Conservation (phyloP, 345 rosid genomes). For the Hibiscus syriacus region DNA sequence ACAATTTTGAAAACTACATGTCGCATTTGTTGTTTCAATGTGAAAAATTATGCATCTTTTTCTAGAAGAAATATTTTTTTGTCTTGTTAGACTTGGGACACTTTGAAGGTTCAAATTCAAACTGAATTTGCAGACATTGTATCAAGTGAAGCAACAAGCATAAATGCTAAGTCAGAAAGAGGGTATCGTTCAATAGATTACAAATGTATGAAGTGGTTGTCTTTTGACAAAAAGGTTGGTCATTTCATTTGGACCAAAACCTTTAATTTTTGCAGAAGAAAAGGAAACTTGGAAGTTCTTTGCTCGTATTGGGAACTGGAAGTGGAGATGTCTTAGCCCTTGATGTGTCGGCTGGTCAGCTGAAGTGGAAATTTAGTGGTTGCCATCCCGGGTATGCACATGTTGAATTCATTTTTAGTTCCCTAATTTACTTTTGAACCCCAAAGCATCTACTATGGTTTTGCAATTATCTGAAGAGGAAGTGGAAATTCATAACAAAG, state of each 20-base stretch:
- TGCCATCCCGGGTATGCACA: constrained; percentile 91
- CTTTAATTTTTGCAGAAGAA: constrained; percentile 39
- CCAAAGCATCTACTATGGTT: not conserved
- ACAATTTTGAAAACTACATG: not conserved
- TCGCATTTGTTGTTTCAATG: not conserved
- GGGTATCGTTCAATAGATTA: constrained; percentile 62
- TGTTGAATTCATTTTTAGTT: not conserved
- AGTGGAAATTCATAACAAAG: not conserved
- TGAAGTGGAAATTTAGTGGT: constrained; percentile 75
- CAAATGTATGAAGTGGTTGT: constrained; percentile 65
- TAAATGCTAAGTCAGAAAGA: constrained; percentile 28
- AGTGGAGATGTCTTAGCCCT: constrained; percentile 89
- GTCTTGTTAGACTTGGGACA: constrained; percentile 49
- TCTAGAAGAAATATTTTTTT: not conserved
- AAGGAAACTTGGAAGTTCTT: constrained; percentile 50
- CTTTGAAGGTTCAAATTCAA: constrained; percentile 49
- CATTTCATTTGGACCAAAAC: not conserved
- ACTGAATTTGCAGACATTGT: constrained; percentile 55
- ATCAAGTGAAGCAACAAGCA: constrained; percentile 22
- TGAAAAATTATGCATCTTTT: not conserved
- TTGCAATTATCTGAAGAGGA: not conserved
- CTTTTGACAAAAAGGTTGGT: constrained; percentile 42
- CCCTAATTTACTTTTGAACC: not conserved
- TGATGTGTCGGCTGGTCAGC: constrained; percentile 84
- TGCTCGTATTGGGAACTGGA: constrained; percentile 71